phyloP scores from a whole-genome alignment of 1,284 basidiomycete species.

The Ustilago lituana region DNA sequence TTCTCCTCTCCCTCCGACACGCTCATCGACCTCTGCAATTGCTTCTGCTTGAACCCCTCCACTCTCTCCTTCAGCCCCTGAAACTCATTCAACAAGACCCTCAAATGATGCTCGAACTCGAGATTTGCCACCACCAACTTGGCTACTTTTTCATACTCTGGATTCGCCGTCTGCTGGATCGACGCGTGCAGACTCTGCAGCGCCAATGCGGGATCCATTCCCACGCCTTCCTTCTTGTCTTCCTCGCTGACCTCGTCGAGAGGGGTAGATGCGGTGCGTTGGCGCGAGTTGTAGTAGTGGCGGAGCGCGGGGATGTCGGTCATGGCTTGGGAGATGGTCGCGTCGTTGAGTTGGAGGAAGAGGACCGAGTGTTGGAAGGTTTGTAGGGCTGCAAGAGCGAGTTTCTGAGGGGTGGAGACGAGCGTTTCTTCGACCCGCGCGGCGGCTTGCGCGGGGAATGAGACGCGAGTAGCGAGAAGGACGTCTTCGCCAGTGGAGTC shows the following conservation, averaged over 20 bases:
- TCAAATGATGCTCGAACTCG: slow-evolving; percentile 36
- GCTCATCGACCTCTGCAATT: slow-evolving; percentile 5
- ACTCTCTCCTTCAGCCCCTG: slow-evolving; percentile 34
- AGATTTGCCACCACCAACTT: slow-evolving; percentile 34
- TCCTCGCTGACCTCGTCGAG: too few species aligned
- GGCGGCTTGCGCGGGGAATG: slow-evolving; percentile 1
- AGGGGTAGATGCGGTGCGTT: neutral
- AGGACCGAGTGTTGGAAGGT: slow-evolving; percentile 37
- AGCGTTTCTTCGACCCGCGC: slow-evolving; percentile 29
- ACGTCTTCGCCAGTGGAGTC: neutral
- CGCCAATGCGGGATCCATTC: slow-evolving; percentile 7
- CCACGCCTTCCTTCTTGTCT: neutral
- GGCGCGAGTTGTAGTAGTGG: slow-evolving; percentile 37
- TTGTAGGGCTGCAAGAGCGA: slow-evolving; percentile 37
- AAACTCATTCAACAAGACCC: slow-evolving; percentile 16
- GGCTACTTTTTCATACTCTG: slow-evolving; percentile 32
- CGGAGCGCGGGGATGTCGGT: slow-evolving; percentile 34
- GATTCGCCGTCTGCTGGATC: slow-evolving; percentile 26
- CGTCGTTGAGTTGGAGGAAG: slow-evolving; percentile 27
- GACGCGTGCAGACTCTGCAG: slow-evolving; percentile 22
- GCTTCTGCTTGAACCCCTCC: slow-evolving; percentile 25
- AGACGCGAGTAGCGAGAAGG: neutral
- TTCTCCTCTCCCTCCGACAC: neutral
- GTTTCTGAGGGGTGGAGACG: slow-evolving; percentile 31
- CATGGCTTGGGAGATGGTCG: slow-evolving; percentile 29